Base-by-base conservation (phyloP, 2,329 filamentous ascomycete genomes). In the Diaporthe nobilis region DNA sequence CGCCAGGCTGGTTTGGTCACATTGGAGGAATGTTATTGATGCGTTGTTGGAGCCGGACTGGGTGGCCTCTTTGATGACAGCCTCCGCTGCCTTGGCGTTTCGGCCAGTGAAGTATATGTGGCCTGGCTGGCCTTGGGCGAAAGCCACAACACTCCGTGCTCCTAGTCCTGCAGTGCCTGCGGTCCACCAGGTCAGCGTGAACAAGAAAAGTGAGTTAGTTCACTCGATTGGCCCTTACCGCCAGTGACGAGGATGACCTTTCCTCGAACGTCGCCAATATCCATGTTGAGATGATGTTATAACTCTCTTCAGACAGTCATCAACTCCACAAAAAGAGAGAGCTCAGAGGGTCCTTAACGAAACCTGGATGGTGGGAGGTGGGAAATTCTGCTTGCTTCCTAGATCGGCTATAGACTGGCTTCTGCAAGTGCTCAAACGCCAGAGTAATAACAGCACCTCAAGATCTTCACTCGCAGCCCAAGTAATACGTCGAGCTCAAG, bases 41-140 rank as follows among this genome's bases (percentile, higher is more conserved):
- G 47, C 28, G 15, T 58, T 34, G n/a, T 39, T 31, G 67, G n/a
- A n/a, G 13, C 44, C 65, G 12, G 83, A 78, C 31, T 80, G 77
- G 12, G 81, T 78, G 58, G 85, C 82, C 42, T 87, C 84, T 2
- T 82, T 60, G 34, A 80, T 77, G 63, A 83, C 80, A 25, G 80
- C 76, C 12, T 78, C 82, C 22, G 81, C 83, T 20, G 84, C 85
- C 75, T 86, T 85, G 71, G 79, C 81, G 25, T 81, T 86, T 58
- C 87, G 85, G 2, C 87, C 87, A 28, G 83, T 86, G 63, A 75
- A 72, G 67, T 75, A 75, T 22, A 75, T 65, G 44, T 71, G 57
- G 10, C 67, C 28, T 17, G 73, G 55, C 6, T 75, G 25, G 7
- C 47, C 20, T 10, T 47, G 25, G 7, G 73, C 73, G 13, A 75